A percentile compares a stretch with the other conserved stretches of the same genome.
Evolutionary conservation across 495 filamentous ascomycete species (phyloP).

Genomic region (Penicillium manginii): DNA sequence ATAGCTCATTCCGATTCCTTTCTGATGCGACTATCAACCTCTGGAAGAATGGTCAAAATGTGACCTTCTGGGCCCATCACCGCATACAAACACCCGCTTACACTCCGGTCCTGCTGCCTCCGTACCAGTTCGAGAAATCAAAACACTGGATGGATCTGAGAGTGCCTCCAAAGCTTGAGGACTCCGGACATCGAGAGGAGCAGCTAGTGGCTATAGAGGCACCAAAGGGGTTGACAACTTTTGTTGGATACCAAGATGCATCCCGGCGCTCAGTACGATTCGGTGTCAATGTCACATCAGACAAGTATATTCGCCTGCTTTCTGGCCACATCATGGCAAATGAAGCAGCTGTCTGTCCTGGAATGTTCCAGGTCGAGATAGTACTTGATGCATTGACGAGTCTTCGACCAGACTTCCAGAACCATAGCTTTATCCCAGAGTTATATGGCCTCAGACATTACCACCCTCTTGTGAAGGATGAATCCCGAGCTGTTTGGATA

Average conservation of each 20-base stretch:
- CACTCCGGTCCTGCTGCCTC: slow-evolving; percentile 45
- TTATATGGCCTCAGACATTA: slow-evolving; percentile 1
- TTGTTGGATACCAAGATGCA: neutral
- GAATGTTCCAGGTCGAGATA: slow-evolving; percentile 47
- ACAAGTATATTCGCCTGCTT: neutral
- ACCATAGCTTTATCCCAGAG: slow-evolving; percentile 11
- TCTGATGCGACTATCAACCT: slow-evolving; percentile 46
- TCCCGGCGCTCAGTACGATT: neutral
- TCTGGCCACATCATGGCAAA: slow-evolving; percentile 46
- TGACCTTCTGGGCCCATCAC: slow-evolving; percentile 54
- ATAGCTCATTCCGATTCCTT: slow-evolving; percentile 32
- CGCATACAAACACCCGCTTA: slow-evolving; percentile 39
- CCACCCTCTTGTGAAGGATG: neutral
- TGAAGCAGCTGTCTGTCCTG: slow-evolving; percentile 54
- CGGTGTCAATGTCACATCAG: neutral
- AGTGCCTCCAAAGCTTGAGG: neutral
- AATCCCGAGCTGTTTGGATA: neutral
- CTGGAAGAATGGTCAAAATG: slow-evolving; percentile 48
- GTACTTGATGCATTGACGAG: slow-evolving; percentile 49
- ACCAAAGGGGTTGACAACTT: neutral
- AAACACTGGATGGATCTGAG: slow-evolving; percentile 35
- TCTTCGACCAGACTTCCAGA: slow-evolving; percentile 28
- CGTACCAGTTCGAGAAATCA: slow-evolving; percentile 58
- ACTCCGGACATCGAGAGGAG: neutral
- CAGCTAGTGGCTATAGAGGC: neutral